Evolutionary conservation across 2,329 filamentous ascomycete species (phyloP), one percentile per base, ranked within the genome.

Genomic region (Fusarium oligoseptatum): DNA sequence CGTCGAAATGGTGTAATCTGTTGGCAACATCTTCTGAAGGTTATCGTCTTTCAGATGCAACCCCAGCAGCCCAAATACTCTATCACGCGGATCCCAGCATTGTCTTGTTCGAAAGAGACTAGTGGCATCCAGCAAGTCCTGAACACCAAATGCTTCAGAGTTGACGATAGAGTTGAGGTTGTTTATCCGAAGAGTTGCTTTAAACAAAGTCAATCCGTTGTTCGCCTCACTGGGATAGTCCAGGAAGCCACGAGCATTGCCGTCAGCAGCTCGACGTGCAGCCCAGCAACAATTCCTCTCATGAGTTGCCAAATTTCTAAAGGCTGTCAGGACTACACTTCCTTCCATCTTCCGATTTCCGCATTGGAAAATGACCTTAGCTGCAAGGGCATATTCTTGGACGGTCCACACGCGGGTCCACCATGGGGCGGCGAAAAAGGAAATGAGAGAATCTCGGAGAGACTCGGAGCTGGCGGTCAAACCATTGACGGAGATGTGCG

Each of bases 381-480:
- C 27, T 4, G 64, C 60, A 10, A 68, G 27, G 20, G 48, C 37
- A 41, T 34, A 70, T 41, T 64, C 68, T 20, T 67, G 64, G 8
- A 70, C 68, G 7, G 68, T 70, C 64, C 64, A 70, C 20, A 70
- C 64, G 6, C 68, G 45, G 2, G 65, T 70, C 68, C 65, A 70
- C 68, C 65, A 70, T 45, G 67, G 67, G 3, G 50, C 41, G 3
- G 64, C 64, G 24, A 70, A 67, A 15, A 70, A 64, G 17, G 50
- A 60, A 20, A 70, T 57, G 5, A 67, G n/a, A 1, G 67, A 71
- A 9, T 67, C 60, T 61, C 65, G 37, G 6, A 71, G 32, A 20
- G 37, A 11, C 20, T 64, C 22, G 17, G 65, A 64, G 15, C 41
- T 32, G 22, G 43, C 60, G 8, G 34, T 52, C 5, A 71, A n/a